A percentile compares a stretch with the other conserved stretches of the same genome.
Conservation (phyloP, 495 filamentous ascomycete species). For the Tuber aestivum region DNA sequence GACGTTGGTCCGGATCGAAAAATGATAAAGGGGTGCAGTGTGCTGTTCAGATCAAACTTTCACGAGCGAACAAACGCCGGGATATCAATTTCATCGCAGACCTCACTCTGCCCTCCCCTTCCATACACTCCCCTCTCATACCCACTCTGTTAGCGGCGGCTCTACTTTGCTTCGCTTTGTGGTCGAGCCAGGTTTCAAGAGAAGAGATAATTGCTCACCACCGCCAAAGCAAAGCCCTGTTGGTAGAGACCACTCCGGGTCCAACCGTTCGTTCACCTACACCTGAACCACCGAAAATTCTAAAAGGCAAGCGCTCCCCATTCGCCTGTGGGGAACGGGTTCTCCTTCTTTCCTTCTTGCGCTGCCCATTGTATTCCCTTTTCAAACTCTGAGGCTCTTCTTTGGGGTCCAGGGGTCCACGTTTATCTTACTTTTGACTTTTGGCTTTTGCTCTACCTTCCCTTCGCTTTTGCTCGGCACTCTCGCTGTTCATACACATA, state of each 20-base stretch:
- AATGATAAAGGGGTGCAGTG: conserved; percentile 33
- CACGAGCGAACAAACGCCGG: conserved; percentile 19
- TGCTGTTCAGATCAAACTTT: conserved; percentile 20
- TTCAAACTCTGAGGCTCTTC: neutral
- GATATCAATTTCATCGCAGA: conserved; percentile 16
- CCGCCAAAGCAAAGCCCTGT: neutral
- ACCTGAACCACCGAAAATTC: neutral
- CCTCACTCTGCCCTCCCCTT: conserved; percentile 20
- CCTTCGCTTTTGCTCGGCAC: no score
- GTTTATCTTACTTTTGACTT: neutral
- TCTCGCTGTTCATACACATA: neutral
- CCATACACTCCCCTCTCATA: conserved; percentile 19
- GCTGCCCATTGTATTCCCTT: conserved; percentile 10
- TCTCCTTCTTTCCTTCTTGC: conserved; percentile 13
- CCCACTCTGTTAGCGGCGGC: conserved; percentile 10
- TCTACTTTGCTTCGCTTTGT: conserved; percentile 10
- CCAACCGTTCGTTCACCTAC: neutral
- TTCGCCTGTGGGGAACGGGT: conserved; percentile 8
- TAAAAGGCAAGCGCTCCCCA: neutral
- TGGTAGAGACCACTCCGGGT: neutral
- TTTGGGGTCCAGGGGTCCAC: neutral
- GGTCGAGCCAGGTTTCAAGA: conserved; percentile 14
- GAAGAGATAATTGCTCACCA: conserved; percentile 14
- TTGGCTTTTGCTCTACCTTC: neutral
- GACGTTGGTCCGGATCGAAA: conserved; percentile 21